phyloP scores from a whole-genome alignment of 208 protist genomes.

The Phytomonas francai region DNA sequence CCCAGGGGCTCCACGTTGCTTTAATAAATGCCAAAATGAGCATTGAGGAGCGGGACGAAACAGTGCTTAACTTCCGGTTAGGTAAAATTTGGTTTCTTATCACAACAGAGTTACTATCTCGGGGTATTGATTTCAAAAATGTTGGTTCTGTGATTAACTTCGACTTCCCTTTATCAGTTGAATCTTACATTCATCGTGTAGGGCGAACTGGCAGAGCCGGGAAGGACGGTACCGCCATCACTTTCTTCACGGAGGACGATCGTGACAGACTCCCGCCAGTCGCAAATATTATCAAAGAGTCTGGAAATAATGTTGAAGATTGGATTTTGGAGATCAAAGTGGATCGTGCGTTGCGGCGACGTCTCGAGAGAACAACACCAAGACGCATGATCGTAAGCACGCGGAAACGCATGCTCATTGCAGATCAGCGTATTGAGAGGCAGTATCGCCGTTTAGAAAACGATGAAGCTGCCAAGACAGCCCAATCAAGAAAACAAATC shows the following conservation, averaged over 20 bases:
- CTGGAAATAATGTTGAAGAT: conserved; percentile 90
- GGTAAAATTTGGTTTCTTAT: conserved; percentile 96
- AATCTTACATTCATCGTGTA: conserved; percentile 96
- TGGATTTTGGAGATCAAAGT: conserved; percentile 93
- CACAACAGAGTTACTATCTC: conserved; percentile 94
- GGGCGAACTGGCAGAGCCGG: conserved; percentile 89
- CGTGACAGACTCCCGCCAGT: conserved; percentile 80
- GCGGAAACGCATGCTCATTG: conserved; percentile 74
- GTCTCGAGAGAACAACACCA: conserved; percentile 64
- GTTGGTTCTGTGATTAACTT: conserved; percentile 97
- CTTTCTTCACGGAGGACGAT: conserved; percentile 96
- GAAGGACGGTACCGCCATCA: conserved; percentile 88
- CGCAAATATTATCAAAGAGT: conserved; percentile 87
- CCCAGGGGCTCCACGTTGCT: conserved; percentile 79
- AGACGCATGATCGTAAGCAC: conserved; percentile 85
- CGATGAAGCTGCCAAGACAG: conserved; percentile 26
- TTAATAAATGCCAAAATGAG: conserved; percentile 89
- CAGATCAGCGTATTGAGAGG: conserved; percentile 56
- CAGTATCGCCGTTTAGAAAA: conserved; percentile 64
- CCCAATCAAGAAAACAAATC: background rate
- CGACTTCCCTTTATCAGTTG: conserved; percentile 93
- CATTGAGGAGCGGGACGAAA: conserved; percentile 86
- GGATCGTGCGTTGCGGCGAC: conserved; percentile 38
- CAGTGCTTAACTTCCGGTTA: conserved; percentile 92
- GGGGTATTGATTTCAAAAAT: conserved; percentile 98